Conservation (phyloP, 352 stramenopile species). For the Globisporangium cylindrosporum region DNA sequence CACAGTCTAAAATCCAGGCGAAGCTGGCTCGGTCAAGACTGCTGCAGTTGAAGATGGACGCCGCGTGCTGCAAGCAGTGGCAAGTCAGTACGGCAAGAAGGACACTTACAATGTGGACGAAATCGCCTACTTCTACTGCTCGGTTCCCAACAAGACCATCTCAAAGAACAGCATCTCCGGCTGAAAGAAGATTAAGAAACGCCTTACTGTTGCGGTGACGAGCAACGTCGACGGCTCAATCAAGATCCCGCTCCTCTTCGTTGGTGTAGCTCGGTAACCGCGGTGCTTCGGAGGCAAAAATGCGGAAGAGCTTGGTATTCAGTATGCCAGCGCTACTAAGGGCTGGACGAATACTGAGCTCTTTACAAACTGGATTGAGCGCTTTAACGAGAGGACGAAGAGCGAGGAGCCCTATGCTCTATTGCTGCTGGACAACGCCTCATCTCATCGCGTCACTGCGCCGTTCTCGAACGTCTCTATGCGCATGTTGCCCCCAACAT, state of each 20-base stretch:
- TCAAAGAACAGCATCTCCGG: neutral
- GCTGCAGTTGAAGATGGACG: neutral
- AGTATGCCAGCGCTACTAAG: constrained; percentile 8
- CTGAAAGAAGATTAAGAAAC: constrained; percentile 4
- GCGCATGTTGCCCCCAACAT: neutral
- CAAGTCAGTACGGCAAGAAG: constrained; percentile 3
- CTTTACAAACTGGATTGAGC: neutral
- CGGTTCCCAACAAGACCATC: neutral
- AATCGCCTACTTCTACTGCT: constrained; percentile 5
- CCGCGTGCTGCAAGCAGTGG: neutral
- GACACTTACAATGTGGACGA: constrained; percentile 15
- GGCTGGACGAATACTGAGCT: constrained; percentile 7
- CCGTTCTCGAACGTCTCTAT: neutral
- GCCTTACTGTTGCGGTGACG: neutral
- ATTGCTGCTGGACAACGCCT: neutral
- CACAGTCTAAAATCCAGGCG: neutral
- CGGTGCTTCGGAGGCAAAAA: neutral
- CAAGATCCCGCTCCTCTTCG: constrained; percentile 1
- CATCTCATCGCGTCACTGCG: neutral
- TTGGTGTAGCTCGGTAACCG: neutral
- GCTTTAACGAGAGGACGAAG: neutral
- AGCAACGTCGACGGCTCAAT: constrained; percentile 1
- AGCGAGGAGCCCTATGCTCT: neutral
- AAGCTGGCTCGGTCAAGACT: constrained; percentile 1
- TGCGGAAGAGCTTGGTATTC: neutral